Base-by-base conservation (phyloP, 768 basidiomycete species). In the Leccinum fibrillosum region DNA sequence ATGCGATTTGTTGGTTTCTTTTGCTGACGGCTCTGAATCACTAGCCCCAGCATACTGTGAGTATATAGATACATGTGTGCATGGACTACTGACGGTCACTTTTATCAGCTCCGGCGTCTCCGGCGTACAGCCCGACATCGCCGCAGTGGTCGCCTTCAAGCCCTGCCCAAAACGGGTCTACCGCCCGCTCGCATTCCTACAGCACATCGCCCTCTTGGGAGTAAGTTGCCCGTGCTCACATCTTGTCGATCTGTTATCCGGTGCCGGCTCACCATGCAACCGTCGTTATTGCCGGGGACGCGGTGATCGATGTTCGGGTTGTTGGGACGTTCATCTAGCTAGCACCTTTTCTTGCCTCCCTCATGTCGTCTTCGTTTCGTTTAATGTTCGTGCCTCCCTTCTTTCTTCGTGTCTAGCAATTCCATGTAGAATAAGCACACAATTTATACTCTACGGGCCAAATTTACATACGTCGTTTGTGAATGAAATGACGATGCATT, bases 111-210 rank as follows among this genome's bases (percentile, higher is more conserved):
- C 90, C 91, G 23, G 88, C 89, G 8, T 93, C 91, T 34, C 91
- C 91, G 30, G 89, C 88, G 17, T 93, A 92, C 73, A 91, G 89
- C 62, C 90, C 90, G 47, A 89, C 89, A 2, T 92, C 90, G 17
- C 90, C 90, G n/a, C 78, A 80, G 49, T 90, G 88, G 88, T 90
- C 89, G 7, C 89, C 89, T 8, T 84, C 88, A 37, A 91, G 88
- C 62, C 90, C 89, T n/a, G 80, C 86, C 5, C 84, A 86, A 66
- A 75, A 79, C 26, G 74, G 75, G 64, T 74, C 77, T 48, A 63
- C 71, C 28, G 64, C 63, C 42, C 78, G 78, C 54, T 68, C 66
- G 44, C 75, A 78, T 57, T 73, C 78, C 4, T 82, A 82, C 67
- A 76, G 70, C 56, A 76, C 78, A 12, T 80, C 78, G 25, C 80